These are phyloP conservation scores for Trichoderma orchidacearum DNA, from an alignment of 495 filamentous ascomycete species.

Conservation along the genomic window DNA sequence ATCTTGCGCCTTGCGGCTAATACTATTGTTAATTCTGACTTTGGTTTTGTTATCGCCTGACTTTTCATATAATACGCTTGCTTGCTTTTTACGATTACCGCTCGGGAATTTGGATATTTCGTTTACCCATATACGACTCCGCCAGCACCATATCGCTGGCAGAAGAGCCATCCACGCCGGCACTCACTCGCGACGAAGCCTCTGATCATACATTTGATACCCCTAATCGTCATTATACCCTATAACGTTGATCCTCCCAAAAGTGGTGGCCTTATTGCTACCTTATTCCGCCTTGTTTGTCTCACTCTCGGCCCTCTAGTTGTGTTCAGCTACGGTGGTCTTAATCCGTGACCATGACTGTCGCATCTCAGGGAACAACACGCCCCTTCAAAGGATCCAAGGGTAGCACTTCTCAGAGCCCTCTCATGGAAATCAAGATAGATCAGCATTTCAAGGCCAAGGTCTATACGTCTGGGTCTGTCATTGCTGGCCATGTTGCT, in stretches of 20 bases:
- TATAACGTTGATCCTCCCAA: too few species aligned
- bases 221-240: too few species aligned
- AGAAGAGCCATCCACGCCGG: background rate
- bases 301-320: background rate
- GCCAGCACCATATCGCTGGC: background rate
- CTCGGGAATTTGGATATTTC: too few species aligned
- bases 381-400: background rate
- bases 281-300: too few species aligned
- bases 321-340: background rate
- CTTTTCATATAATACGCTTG: background rate
- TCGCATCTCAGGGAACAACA: background rate
- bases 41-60: background rate
- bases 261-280: too few species aligned
- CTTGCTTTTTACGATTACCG: background rate
- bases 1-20: background rate
- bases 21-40: background rate
- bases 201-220: too few species aligned
- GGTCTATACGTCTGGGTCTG: slow-evolving; percentile 34
- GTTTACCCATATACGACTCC: too few species aligned
- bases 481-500: slow-evolving; percentile 33
- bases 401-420: slow-evolving; percentile 6
- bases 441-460: slow-evolving; percentile 31
- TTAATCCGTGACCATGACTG: background rate
- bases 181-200: too few species aligned
- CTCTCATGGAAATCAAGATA: slow-evolving; percentile 27